Percentiles rank a stretch among this genome's conserved stretches.
Conservation (phyloP, 2,329 filamentous ascomycete genomes). For the Colletotrichum sp. region DNA sequence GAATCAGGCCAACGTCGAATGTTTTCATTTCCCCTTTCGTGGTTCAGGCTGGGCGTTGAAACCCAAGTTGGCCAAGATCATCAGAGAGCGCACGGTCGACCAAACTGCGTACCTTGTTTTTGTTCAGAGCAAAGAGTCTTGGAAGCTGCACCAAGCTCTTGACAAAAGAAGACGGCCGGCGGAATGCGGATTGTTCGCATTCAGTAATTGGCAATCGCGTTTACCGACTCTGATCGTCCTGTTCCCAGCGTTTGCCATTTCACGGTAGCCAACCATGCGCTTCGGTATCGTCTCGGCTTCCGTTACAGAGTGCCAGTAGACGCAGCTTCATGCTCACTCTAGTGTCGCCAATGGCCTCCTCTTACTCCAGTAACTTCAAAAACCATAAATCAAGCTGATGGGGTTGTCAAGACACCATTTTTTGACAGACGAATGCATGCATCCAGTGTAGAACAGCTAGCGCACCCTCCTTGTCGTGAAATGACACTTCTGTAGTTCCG, state of each 20-base stretch:
- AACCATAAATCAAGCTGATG: background rate
- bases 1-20: background rate
- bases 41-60: background rate
- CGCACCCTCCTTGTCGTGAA: background rate
- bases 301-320: background rate
- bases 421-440: fast-evolving
- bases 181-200: background rate
- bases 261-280: background rate
- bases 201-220: background rate
- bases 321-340: background rate
- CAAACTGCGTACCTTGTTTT: background rate
- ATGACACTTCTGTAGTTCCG: background rate
- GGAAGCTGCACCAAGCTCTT: background rate
- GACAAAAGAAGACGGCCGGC: background rate
- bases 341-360: background rate
- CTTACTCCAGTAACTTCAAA: fast-evolving
- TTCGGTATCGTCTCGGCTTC: background rate
- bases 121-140: background rate
- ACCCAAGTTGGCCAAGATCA: background rate
- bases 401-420: background rate
- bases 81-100: background rate
- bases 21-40: background rate
- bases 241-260: background rate
- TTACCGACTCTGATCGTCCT: background rate
- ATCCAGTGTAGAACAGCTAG: background rate